Conservation (phyloP, 2,329 filamentous ascomycete species). For the Cladosporium sp. region DNA sequence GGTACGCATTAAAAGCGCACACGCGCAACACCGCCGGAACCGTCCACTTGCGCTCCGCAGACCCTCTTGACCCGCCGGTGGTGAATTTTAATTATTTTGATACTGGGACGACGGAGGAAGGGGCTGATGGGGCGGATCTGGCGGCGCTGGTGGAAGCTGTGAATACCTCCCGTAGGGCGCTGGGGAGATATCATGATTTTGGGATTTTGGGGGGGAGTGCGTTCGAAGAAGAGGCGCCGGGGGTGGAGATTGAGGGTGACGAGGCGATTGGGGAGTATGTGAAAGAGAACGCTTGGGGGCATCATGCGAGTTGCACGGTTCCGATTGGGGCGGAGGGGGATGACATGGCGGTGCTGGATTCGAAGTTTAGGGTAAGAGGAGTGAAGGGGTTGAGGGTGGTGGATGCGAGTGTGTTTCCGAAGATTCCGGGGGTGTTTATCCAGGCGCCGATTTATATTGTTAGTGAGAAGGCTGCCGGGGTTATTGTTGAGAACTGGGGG, state of each 20-base stretch:
- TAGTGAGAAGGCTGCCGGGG: slow-evolving; percentile 62
- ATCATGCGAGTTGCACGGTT: slow-evolving; percentile 58
- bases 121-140: slow-evolving; percentile 47
- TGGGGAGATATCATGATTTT: slow-evolving; percentile 27
- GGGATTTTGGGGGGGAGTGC: slow-evolving; percentile 39
- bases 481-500: slow-evolving; percentile 43
- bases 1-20: slow-evolving; percentile 61
- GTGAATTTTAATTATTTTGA: slow-evolving; percentile 64
- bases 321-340: slow-evolving; percentile 48
- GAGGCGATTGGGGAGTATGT: slow-evolving; percentile 50
- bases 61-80: slow-evolving; percentile 64
- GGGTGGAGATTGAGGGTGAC: slow-evolving; percentile 41
- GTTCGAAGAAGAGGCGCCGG: slow-evolving; percentile 40
- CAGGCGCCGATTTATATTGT: slow-evolving; percentile 57
- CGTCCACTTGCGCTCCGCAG: slow-evolving; percentile 59
- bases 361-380: slow-evolving; percentile 21
- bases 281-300: slow-evolving; percentile 49
- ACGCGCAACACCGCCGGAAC: slow-evolving; percentile 62
- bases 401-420: slow-evolving; percentile 22
- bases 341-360: slow-evolving; percentile 26
- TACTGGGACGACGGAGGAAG: slow-evolving; percentile 42
- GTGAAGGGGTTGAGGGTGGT: slow-evolving; percentile 23
- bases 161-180: slow-evolving; percentile 26
- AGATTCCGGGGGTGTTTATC: slow-evolving; percentile 49
- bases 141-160: slow-evolving; percentile 53